Base-by-base conservation (phyloP, 495 filamentous ascomycete species). In the Melanomma pulvis-pyrius region DNA sequence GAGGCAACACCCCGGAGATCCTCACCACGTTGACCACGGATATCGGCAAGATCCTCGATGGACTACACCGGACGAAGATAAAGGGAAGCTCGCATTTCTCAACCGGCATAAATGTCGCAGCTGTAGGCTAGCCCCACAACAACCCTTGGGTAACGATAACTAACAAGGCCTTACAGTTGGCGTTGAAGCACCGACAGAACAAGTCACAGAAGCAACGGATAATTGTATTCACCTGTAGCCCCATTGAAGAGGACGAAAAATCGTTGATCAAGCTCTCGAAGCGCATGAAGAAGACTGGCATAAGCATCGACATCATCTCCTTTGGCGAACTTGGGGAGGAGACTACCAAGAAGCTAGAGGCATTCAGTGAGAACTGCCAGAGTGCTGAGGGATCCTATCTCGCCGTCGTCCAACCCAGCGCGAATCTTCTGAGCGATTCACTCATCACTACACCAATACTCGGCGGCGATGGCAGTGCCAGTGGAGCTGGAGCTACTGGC, bases 181-280 rank as follows among this genome's bases (percentile, higher is more conserved):
- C 94, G n/a, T 83, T 98, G 68, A 98, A 98, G 81, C 94, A 98
- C 77, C 89, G 94, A 36, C 92, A 96, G 78, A 97, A 98, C 78
- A 97, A 97, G 73, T 90, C 90, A 36, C 93, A 97, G 77, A 86
- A 89, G 52, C 92, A 96, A 82, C 90, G 94, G 65, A 96, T 98
- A 76, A 88, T 98, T 75, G 92, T 92, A 21, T 98, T 98, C 79
- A 92, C 90, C 52, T 97, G 94, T 82, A 93, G 90, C 2, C 90
- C 92, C 41, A 89, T 98, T 72, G 85, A 83, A 44, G 94, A 98
- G 76, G 87, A 90, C 68, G 89, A 97, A 78, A 92, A 92, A 79
- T 84, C 86, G 15, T 84, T 98, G 0, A 84, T 96, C 65, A 93
- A 92, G 74, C 85, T 98, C 13, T 92, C 93, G 15, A 96, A 91